Conservation (phyloP, 768 basidiomycete species). For the Mycena polygramma region DNA sequence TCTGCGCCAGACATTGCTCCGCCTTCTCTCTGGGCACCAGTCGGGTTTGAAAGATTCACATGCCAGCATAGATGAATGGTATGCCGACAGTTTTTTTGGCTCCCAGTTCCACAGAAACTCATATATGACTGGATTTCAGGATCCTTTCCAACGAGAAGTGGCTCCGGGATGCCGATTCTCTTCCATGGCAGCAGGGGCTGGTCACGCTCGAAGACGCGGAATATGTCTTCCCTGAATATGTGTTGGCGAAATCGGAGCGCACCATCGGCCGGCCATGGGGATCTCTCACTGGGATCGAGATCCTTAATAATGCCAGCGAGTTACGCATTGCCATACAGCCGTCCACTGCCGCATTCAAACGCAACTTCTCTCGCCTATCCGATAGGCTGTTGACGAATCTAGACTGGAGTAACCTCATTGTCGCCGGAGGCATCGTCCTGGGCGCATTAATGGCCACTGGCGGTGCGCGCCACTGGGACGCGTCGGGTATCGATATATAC, state of each 20-base stretch:
- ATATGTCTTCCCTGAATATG: slow-evolving; percentile 6
- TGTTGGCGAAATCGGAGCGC: not conserved
- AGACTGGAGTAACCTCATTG: slow-evolving; percentile 25
- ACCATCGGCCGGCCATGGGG: slow-evolving; percentile 6
- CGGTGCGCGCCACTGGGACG: not conserved
- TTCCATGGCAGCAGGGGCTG: slow-evolving; percentile 11
- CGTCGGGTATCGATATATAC: slow-evolving; percentile 28
- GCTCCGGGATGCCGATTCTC: not conserved
- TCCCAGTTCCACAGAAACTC: not conserved
- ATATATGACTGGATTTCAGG: not conserved
- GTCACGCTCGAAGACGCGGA: slow-evolving; percentile 22
- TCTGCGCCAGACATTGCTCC: slow-evolving; percentile 2
- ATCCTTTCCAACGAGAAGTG: slow-evolving; percentile 23
- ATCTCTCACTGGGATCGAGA: not conserved
- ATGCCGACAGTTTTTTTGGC: no score
- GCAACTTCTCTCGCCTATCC: slow-evolving; percentile 5
- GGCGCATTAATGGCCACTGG: not conserved
- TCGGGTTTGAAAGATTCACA: not conserved
- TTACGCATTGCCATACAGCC: slow-evolving; percentile 11
- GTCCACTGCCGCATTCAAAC: slow-evolving; percentile 16
- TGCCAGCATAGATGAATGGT: not conserved
- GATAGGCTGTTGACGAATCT: slow-evolving; percentile 12
- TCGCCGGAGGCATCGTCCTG: slow-evolving; percentile 29
- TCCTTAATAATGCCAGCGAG: not conserved
- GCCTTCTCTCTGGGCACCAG: slow-evolving; percentile 4